A percentile compares a stretch with the other conserved stretches of the same genome.
phyloP scores from a whole-genome alignment of 306 rosid species.

The Elaeagnus macrophylla region DNA sequence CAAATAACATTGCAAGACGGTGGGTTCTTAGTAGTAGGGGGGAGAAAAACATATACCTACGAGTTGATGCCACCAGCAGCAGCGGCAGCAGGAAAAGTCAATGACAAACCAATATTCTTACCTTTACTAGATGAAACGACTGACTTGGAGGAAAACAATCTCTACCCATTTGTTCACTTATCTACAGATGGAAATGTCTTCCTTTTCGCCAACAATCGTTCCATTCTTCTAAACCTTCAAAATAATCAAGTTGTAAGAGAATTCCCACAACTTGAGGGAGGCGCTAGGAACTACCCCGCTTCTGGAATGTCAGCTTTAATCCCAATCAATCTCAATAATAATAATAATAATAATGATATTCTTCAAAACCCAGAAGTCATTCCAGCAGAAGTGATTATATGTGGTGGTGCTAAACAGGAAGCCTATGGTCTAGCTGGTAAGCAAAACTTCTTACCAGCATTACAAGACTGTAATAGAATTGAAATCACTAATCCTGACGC shows the following conservation, averaged over 20 bases:
- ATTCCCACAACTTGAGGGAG: constrained; percentile 43
- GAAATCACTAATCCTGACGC: constrained; percentile 36
- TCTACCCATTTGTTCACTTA: constrained; percentile 68
- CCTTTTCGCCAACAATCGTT: constrained; percentile 69
- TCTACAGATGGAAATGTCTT: constrained; percentile 61
- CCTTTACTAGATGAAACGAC: constrained; percentile 60
- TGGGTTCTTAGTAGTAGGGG: constrained; percentile 53
- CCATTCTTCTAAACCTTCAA: constrained; percentile 45
- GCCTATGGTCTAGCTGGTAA: constrained; percentile 33
- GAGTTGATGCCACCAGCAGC: constrained; percentile 62
- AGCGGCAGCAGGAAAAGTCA: constrained; percentile 26
- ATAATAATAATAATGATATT: no score
- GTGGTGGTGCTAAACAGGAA: constrained; percentile 61
- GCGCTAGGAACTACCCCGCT: constrained; percentile 78
- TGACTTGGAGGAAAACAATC: constrained; percentile 79
- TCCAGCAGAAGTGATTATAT: constrained; percentile 53
- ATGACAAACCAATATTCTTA: constrained; percentile 8
- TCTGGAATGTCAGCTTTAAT: constrained; percentile 69
- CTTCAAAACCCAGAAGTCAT: not conserved
- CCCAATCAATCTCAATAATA: constrained; percentile 39
- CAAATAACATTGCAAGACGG: constrained; percentile 49
- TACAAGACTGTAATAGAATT: constrained; percentile 51
- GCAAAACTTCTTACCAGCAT: constrained; percentile 26
- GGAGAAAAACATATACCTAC: constrained; percentile 46
- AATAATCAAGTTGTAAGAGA: constrained; percentile 35